A percentile compares a stretch with the other conserved stretches of the same genome.
Conservation (phyloP, 768 basidiomycete genomes). For the Leucosporidium scottii region DNA sequence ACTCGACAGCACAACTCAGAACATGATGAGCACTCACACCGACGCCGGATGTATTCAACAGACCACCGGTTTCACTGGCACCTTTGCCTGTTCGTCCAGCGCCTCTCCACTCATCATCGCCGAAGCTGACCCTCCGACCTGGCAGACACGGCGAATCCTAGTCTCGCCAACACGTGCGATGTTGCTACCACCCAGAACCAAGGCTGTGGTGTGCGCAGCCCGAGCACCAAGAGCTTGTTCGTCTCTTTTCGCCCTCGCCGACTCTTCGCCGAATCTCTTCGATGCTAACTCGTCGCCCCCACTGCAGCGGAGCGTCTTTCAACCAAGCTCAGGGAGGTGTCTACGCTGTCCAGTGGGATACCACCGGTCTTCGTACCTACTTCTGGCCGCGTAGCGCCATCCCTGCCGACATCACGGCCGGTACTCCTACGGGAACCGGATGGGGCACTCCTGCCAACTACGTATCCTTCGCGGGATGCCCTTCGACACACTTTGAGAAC, state of each 20-base stretch:
- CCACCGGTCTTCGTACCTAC: slow-evolving; percentile 5
- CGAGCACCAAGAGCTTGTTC: slow-evolving; percentile 8
- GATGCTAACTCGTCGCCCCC: too few relatives aligned
- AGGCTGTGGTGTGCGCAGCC: slow-evolving; percentile 14
- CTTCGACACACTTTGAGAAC: not conserved
- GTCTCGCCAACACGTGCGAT: slow-evolving; percentile 6
- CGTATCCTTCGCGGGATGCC: not conserved
- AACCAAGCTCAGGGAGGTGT: slow-evolving; percentile 18
- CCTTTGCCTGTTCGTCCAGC: not conserved
- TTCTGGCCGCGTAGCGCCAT: slow-evolving; percentile 9
- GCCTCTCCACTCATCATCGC: too few relatives aligned
- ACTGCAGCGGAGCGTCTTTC: slow-evolving; percentile 6
- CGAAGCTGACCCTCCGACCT: too few relatives aligned
- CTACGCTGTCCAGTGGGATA: slow-evolving; percentile 15
- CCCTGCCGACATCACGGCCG: slow-evolving; percentile 12
- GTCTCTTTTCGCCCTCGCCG: too few relatives aligned
- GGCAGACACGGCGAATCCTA: slow-evolving; percentile 3
- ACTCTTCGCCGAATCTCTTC: too few relatives aligned
- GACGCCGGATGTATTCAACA: not conserved
- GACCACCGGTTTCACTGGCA: slow-evolving; percentile 5
- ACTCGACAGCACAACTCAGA: not conserved
- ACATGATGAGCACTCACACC: slow-evolving; percentile 6
- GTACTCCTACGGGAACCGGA: slow-evolving; percentile 6
- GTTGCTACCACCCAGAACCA: not conserved
- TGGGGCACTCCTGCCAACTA: slow-evolving; percentile 9